These are phyloP conservation scores for Margaritispora aquatica DNA, from an alignment of 495 filamentous ascomycete genomes.

Conservation along the genomic window DNA sequence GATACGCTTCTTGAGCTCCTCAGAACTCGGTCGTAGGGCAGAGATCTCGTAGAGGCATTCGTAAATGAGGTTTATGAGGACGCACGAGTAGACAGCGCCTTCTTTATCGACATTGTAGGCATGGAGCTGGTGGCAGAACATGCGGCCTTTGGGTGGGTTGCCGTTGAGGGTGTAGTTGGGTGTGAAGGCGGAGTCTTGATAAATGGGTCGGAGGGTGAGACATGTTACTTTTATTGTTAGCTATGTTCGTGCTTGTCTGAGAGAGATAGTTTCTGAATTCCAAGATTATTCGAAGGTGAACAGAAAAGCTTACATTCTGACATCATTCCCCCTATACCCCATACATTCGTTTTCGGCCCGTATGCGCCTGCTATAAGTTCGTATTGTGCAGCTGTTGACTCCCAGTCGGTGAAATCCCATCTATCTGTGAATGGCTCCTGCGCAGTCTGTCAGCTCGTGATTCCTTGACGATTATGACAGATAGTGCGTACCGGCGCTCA, in stretches of 20 bases:
- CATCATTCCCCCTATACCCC: neutral
- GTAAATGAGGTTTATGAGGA: neutral
- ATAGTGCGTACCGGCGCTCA: neutral
- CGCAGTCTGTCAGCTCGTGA: neutral
- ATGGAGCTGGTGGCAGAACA: neutral
- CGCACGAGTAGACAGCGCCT: neutral
- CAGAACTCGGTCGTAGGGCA: neutral
- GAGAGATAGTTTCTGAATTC: no score
- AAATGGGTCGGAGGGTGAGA: no score
- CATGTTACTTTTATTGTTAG: no score
- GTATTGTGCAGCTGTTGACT: neutral
- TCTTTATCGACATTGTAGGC: neutral
- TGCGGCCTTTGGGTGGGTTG: neutral
- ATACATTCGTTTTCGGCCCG: neutral
- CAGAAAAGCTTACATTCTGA: neutral
- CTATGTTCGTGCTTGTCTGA: no score
- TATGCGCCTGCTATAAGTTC: neutral
- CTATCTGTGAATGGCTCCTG: neutral
- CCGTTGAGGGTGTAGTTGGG: neutral
- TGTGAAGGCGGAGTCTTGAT: neutral
- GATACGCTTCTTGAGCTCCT: neutral
- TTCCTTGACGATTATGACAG: no score
- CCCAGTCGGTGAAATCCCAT: neutral
- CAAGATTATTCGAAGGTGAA: no score
- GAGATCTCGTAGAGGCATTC: neutral